Evolutionary conservation across 208 protist species (phyloP).

Genomic region (Paratrypanosoma confusum): DNA sequence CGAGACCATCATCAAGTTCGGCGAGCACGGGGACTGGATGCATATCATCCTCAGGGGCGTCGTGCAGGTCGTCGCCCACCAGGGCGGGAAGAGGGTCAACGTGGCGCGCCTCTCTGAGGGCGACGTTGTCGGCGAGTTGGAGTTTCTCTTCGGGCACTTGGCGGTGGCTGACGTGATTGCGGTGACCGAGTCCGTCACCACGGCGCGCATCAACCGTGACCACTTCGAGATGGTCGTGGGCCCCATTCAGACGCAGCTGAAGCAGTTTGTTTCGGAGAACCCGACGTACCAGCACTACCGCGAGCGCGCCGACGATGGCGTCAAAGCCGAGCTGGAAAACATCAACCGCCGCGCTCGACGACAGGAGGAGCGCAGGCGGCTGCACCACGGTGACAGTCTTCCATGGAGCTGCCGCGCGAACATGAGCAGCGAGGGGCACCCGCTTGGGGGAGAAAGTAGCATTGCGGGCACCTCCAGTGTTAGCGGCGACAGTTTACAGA

Average conservation of each 20-base stretch:
- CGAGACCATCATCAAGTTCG: constrained; percentile 70
- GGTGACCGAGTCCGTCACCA: constrained; percentile 28
- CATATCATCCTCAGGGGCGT: constrained; percentile 72
- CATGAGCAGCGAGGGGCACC: too few species aligned
- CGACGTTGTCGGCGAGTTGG: constrained; percentile 79
- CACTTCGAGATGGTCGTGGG: constrained; percentile 85
- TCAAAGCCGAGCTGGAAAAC: constrained; percentile 45
- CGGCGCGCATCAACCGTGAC: constrained; percentile 61
- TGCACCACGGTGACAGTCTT: too few species aligned
- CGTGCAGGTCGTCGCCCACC: constrained; percentile 66
- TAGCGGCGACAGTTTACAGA: too few species aligned
- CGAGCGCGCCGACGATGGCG: constrained; percentile 39
- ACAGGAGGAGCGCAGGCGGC: too few species aligned
- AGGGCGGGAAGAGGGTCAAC: constrained; percentile 42
- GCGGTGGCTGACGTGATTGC: constrained; percentile 80
- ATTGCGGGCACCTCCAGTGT: too few species aligned
- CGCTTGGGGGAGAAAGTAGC: too few species aligned
- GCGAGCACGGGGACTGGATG: constrained; percentile 48
- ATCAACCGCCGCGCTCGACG: constrained; percentile 23
- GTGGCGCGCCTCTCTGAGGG: constrained; percentile 49
- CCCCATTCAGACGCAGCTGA: constrained; percentile 67
- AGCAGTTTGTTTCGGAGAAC: constrained; percentile 61
- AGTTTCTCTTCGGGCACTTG: constrained; percentile 82
- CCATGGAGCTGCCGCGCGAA: too few species aligned
- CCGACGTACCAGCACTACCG: constrained; percentile 47